Base-by-base conservation (phyloP, 495 filamentous ascomycete genomes). In the Hypoxylon perforatum region DNA sequence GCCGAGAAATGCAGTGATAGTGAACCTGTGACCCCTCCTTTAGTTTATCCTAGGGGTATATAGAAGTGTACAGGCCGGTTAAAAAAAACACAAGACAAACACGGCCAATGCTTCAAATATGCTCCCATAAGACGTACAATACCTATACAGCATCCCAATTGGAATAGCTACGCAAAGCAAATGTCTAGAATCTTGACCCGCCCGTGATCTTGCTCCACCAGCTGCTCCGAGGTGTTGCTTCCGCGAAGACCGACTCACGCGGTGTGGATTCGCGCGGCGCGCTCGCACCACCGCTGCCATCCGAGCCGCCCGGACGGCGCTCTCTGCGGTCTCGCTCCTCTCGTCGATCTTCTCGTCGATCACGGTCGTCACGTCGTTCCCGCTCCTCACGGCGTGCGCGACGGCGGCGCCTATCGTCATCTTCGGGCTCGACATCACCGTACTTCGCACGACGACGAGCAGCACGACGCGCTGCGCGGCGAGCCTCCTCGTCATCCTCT, bases 121-220 rank as follows among this genome's bases (percentile, higher is more conserved):
- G 38, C 15, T 33, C 47, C 28, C 15, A 17, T 46, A n/a, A 19
- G 51, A 50, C 25, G 36, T 52, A 46, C 38, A 47, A 56, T 15
- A 53, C n/a, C 25, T 15, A 52, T 25, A 53, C 30, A 38, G 3
- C 35, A 11, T 39, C 23, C 47, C 22, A 30, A 10, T 39, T 25
- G 49, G 39, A 39, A 33, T 35, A 28, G 12, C 68, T n/a, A 18
- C 18, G 28, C 45, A 25, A 18, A 28, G 38, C 51, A 42, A 47
- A 22, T n/a, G 14, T 52, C 21, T 22, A 51, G 4, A 33, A 30
- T 44, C 21, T 19, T 63, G 28, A 70, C 33, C 49, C 44, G 19
- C 76, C 73, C 15, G 76, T 75, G 23, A 83, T 73, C 74, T 83
- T 84, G 75, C 75, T 83, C 81, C 82, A 87, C 76, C 84, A 84